Conservation (phyloP, 306 rosid species). For the Heteromeles arbutifolia region DNA sequence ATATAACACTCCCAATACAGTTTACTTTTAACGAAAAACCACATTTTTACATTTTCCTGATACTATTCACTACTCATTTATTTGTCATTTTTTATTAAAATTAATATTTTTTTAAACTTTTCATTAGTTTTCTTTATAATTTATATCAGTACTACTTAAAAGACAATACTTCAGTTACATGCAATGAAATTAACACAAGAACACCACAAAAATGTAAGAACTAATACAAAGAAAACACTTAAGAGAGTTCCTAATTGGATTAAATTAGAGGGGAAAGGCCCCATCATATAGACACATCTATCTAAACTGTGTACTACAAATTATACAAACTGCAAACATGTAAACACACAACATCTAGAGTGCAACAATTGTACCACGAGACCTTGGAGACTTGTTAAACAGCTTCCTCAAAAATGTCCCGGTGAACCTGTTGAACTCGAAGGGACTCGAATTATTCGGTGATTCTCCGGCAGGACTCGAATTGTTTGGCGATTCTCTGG, state of each 20-base stretch:
- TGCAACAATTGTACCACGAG: conserved; percentile 36
- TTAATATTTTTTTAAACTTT: no score
- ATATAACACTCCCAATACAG: no score
- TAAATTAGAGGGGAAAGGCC: background rate
- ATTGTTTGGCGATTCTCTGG: conserved; percentile 33
- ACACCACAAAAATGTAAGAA: background rate
- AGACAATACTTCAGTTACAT: conserved; percentile 6
- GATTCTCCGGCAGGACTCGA: conserved; percentile 30
- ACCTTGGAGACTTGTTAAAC: conserved; percentile 33
- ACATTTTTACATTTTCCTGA: no score
- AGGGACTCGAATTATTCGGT: conserved; percentile 36
- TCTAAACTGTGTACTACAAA: conserved; percentile 13
- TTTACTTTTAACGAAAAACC: no score
- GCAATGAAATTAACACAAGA: background rate
- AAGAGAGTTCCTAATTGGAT: background rate
- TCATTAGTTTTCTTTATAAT: background rate
- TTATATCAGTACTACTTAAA: background rate
- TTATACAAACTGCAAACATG: conserved; percentile 11
- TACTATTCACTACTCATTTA: no score
- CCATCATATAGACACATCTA: background rate
- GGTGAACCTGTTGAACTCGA: conserved; percentile 44
- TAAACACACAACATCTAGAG: conserved; percentile 22
- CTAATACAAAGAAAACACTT: background rate
- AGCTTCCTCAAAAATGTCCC: conserved; percentile 40
- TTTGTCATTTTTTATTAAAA: background rate